Conservation (phyloP, 2,329 filamentous ascomycete species). For the Monosporascus sp. region DNA sequence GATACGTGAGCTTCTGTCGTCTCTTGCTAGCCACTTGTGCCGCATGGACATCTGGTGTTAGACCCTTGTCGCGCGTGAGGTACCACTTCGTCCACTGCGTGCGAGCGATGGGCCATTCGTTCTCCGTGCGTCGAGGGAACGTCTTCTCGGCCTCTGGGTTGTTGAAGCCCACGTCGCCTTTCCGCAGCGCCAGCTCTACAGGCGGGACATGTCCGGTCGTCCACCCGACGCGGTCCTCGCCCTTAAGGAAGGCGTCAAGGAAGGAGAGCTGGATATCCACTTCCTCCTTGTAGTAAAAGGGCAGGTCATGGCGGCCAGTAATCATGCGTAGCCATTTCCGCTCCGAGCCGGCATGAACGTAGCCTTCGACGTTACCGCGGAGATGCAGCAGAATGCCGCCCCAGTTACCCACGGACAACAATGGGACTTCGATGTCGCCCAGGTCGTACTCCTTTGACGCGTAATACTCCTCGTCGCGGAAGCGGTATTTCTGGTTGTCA, state of each 20-base stretch:
- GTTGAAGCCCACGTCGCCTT: conserved; percentile 64
- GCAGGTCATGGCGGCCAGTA: no score
- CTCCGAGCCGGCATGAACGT: no score
- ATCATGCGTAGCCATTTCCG: no score
- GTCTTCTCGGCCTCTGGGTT: conserved; percentile 53
- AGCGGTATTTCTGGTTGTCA: conserved; percentile 45
- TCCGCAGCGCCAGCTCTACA: conserved; percentile 57
- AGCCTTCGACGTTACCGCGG: no score
- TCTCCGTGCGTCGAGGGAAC: conserved; percentile 51
- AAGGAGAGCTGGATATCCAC: no score
- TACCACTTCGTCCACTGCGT: conserved; percentile 60
- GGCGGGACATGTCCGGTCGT: conserved; percentile 31
- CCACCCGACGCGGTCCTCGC: no score
- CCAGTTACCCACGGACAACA: conserved; percentile 37
- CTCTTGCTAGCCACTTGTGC: no score
- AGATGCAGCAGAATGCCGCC: no score
- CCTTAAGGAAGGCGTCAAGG: no score
- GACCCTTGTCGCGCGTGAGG: conserved; percentile 42
- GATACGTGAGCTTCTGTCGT: no score
- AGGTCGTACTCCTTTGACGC: conserved; percentile 60
- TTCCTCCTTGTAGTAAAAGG: no score
- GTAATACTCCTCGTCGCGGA: conserved; percentile 60
- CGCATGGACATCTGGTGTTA: conserved; percentile 29
- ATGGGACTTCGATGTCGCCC: conserved; percentile 60
- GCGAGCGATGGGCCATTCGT: conserved; percentile 61